A percentile compares a stretch with the other conserved stretches of the same genome.
phyloP scores from a whole-genome alignment of 805 yeast species.

The Wickerhamomyces xylosicus region DNA sequence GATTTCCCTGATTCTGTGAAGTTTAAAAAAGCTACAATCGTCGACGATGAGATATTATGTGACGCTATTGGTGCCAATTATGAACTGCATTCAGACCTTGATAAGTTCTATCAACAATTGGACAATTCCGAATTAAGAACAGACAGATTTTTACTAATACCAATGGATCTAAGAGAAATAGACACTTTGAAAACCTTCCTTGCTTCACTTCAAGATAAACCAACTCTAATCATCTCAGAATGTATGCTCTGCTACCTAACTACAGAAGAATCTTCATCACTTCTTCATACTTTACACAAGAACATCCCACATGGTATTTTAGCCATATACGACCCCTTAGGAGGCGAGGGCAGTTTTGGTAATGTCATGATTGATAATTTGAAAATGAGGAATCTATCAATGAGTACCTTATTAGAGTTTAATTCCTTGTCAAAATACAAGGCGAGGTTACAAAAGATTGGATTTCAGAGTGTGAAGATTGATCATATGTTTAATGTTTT shows the following conservation, averaged over 20 bases:
- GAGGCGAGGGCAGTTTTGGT: constrained; percentile 43
- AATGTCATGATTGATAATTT: constrained; percentile 43
- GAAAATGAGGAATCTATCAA: constrained; percentile 30
- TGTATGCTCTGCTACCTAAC: constrained; percentile 46
- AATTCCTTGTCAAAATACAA: constrained; percentile 24
- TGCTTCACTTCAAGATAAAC: constrained; percentile 17
- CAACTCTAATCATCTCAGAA: constrained; percentile 46
- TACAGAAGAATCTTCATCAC: constrained; percentile 27
- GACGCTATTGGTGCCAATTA: constrained; percentile 6
- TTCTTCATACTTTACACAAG: constrained; percentile 25
- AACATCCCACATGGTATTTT: constrained; percentile 16
- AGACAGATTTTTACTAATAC: constrained; percentile 18
- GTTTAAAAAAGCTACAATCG: constrained; percentile 26
- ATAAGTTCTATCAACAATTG: constrained; percentile 6
- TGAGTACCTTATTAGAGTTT: constrained; percentile 28
- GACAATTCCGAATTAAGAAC: constrained; percentile 15
- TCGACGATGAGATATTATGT: constrained; percentile 6
- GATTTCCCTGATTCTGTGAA: constrained; percentile 38
- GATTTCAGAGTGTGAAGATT: constrained; percentile 7
- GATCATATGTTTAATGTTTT: constrained; percentile 25
- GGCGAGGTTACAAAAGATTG: constrained; percentile 9
- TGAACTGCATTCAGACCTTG: constrained; percentile 1
- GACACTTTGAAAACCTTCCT: constrained; percentile 19
- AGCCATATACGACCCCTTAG: constrained; percentile 51
- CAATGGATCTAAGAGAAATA: constrained; percentile 25